Percentiles rank a stretch among this genome's conserved stretches.
phyloP scores from a whole-genome alignment of 306 rosid species.

The Glycyrrhiza uralensis region DNA sequence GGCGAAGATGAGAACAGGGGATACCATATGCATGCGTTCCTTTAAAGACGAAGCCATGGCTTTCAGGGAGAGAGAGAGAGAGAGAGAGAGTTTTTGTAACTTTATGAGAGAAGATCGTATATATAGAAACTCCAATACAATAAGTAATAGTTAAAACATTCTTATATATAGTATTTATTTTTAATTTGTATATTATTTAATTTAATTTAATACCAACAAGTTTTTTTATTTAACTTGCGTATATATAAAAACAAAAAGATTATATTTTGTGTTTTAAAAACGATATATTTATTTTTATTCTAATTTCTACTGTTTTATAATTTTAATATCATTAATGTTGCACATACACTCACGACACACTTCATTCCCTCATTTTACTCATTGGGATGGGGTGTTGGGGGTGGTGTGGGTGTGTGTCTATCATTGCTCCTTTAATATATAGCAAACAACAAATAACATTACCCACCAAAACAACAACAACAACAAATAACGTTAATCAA shows the following conservation, averaged over 20 bases:
- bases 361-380: too few relatives aligned
- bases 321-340: too few relatives aligned
- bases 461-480: too few relatives aligned
- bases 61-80: neutral
- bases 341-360: too few relatives aligned
- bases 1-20: neutral
- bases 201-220: too few relatives aligned
- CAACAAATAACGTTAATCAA: too few relatives aligned
- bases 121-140: neutral
- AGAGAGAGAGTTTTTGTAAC: neutral
- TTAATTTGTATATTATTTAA: too few relatives aligned
- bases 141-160: neutral
- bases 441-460: too few relatives aligned
- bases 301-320: neutral
- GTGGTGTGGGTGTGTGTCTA: too few relatives aligned
- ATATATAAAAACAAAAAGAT: neutral
- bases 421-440: too few relatives aligned
- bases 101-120: neutral
- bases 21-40: neutral
- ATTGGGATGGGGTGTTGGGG: too few relatives aligned
- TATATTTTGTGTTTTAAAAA: neutral
- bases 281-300: neutral
- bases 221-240: too few relatives aligned
- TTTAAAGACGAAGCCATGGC: slow-evolving; percentile 29
- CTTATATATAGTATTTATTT: neutral